Conservation (phyloP, 2,329 filamentous ascomycete genomes). For the Fusarium metavorans region DNA sequence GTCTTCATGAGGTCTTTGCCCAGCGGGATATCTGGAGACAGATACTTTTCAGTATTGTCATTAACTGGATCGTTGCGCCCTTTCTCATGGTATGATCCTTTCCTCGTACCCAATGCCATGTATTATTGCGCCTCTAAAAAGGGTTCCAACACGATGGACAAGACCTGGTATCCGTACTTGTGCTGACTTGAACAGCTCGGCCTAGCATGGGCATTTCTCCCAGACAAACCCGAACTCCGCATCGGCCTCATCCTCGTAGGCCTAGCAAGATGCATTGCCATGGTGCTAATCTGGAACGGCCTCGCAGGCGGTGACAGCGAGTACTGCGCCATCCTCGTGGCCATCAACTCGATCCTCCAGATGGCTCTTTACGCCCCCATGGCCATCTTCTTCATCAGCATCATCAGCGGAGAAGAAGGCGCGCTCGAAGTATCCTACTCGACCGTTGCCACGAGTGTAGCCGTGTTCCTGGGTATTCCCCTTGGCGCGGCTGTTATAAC, state of each 20-base stretch:
- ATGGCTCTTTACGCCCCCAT: slow-evolving; percentile 80
- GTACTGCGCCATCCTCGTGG: slow-evolving; percentile 86
- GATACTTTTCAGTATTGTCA: slow-evolving; percentile 78
- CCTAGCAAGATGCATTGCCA: slow-evolving; percentile 87
- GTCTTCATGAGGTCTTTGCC: slow-evolving; percentile 74
- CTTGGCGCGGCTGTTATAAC: slow-evolving; percentile 84
- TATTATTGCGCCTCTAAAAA: not conserved
- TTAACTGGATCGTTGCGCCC: slow-evolving; percentile 88
- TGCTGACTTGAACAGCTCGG: slow-evolving; percentile 60
- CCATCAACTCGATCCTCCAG: slow-evolving; percentile 80
- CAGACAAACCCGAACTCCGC: slow-evolving; percentile 67
- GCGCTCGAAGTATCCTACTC: slow-evolving; percentile 65
- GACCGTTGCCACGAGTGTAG: slow-evolving; percentile 82
- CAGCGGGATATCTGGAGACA: slow-evolving; percentile 79
- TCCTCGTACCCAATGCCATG: not conserved
- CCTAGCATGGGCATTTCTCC: slow-evolving; percentile 76
- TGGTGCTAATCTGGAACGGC: slow-evolving; percentile 82
- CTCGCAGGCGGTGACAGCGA: slow-evolving; percentile 80
- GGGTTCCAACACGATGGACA: too few species aligned
- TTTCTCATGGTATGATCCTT: slow-evolving; percentile 76
- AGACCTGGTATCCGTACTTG: not conserved
- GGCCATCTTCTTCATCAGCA: slow-evolving; percentile 75
- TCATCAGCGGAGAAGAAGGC: slow-evolving; percentile 68
- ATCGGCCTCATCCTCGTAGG: slow-evolving; percentile 85
- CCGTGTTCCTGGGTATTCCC: slow-evolving; percentile 86